phyloP scores from a whole-genome alignment of 176 grass and related monocot species.

The Puccinellia tenuiflora region DNA sequence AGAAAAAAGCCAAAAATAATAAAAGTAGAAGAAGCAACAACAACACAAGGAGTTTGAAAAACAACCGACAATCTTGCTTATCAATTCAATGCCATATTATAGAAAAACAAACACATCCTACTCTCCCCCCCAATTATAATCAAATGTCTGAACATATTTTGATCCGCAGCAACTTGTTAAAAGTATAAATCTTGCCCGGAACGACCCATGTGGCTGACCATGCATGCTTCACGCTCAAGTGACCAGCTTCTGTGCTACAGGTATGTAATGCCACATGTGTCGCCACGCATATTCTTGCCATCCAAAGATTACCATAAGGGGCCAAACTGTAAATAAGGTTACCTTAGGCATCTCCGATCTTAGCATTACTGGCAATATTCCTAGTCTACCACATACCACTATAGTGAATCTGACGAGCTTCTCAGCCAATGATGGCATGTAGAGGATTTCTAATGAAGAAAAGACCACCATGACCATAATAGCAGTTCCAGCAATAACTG shows the following conservation, averaged over 20 bases:
- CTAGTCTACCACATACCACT: neutral
- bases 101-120: neutral
- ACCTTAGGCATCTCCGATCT: constrained; percentile 19
- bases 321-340: constrained; percentile 15
- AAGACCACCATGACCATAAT: constrained; percentile 20
- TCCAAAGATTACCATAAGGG: constrained; percentile 24
- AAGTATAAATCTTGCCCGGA: neutral
- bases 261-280: neutral
- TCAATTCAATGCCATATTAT: neutral
- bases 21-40: neutral
- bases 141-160: neutral
- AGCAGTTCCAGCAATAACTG: constrained; percentile 6
- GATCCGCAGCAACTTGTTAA: neutral
- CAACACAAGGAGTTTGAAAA: neutral
- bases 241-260: neutral
- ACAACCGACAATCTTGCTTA: neutral
- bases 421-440: neutral
- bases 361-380: constrained; percentile 3
- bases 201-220: neutral
- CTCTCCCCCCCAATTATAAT: neutral
- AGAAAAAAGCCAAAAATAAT: neutral
- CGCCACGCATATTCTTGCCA: constrained; percentile 9
- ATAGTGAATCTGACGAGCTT: neutral
- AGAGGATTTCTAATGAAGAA: neutral
- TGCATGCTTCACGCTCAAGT: neutral